Conservation (phyloP, 768 basidiomycete genomes). For the Filobasidium floriforme region DNA sequence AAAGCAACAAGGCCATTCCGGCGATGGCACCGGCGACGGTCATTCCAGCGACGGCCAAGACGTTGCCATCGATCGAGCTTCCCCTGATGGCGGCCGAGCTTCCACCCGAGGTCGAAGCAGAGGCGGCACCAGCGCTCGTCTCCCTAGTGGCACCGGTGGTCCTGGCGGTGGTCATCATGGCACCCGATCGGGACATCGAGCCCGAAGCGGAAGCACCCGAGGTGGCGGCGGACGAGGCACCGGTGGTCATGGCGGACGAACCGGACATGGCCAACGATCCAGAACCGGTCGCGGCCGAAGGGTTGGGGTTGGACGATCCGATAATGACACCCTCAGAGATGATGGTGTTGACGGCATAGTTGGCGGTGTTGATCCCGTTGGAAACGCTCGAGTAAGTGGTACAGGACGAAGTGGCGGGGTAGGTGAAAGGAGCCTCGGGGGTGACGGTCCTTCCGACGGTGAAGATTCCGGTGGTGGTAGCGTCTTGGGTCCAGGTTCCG, state of each 20-base stretch:
- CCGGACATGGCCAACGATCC: slow-evolving; percentile 10
- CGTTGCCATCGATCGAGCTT: background rate
- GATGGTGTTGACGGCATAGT: slow-evolving; percentile 4
- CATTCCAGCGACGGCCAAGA: slow-evolving; percentile 13
- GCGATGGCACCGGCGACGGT: slow-evolving; percentile 17
- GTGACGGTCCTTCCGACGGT: slow-evolving; percentile 46
- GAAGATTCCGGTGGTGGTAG: slow-evolving; percentile 30
- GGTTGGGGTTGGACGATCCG: background rate
- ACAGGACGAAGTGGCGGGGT: slow-evolving; percentile 47
- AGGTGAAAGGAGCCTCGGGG: slow-evolving; percentile 34
- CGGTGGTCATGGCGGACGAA: slow-evolving; percentile 7
- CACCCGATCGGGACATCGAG: background rate
- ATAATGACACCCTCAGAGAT: background rate
- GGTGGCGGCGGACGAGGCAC: background rate
- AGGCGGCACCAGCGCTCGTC: background rate
- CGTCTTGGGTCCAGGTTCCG: slow-evolving; percentile 40
- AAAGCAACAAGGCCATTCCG: slow-evolving; percentile 16
- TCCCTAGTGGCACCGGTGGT: no score
- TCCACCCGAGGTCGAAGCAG: background rate
- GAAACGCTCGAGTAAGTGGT: slow-evolving; percentile 40
- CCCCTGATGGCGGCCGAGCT: background rate
- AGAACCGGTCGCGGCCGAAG: slow-evolving; percentile 6
- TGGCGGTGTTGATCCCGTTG: slow-evolving; percentile 7
- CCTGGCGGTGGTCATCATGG: no score
- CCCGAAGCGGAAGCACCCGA: background rate